Evolutionary conservation across 306 rosid species (phyloP), one percentile per base, ranked within the genome.

Genomic region (Cotoneaster glaucophyllus): DNA sequence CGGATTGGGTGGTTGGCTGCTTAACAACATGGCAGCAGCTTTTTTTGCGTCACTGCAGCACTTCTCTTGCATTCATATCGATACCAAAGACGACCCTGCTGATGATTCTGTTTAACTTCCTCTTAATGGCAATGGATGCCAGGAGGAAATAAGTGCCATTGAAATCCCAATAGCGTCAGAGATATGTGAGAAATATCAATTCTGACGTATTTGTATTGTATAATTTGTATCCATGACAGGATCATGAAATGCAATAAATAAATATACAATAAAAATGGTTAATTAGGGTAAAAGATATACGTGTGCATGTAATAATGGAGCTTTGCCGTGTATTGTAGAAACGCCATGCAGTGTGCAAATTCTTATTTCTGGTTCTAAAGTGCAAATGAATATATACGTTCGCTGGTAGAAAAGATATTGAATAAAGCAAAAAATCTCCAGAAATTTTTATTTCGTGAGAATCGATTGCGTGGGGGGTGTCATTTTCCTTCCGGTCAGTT

Each of bases 61-160:
- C 31, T 80, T 73, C 76, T 75, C 80, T 14, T 75, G 84, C 57
- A 28, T 75, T 54, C 61, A 53, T 37, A 43, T 80, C 31, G 80
- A 69, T 5, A 80, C 80, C 21, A 70, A 56, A n/a, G 80, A 80
- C 6, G 84, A 80, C 29, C 18, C 5, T 4, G 39, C 3, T 3
- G 28, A 8, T 62, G 80, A 69, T 69, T 10, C 8, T 14, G 12
- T 24, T 19, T 29, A 48, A 37, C 9, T n/a, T 3, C 50, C 70
- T 62, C 78, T 63, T 25, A 72, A 13, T 15, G 6, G 34, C 19
- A 72, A 18, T 14, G 54, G 25, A 31, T 18, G 24, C 65, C 65
- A 57, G 43, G 66, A 56, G 70, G 28, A 37, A 57, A 2, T 15
- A 50, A 25, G 24, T 39, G 56, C 11, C 37, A 24, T 22, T 8